phyloP scores from a whole-genome alignment of 441 rosid species.

The Populus trichocarpa region DNA sequence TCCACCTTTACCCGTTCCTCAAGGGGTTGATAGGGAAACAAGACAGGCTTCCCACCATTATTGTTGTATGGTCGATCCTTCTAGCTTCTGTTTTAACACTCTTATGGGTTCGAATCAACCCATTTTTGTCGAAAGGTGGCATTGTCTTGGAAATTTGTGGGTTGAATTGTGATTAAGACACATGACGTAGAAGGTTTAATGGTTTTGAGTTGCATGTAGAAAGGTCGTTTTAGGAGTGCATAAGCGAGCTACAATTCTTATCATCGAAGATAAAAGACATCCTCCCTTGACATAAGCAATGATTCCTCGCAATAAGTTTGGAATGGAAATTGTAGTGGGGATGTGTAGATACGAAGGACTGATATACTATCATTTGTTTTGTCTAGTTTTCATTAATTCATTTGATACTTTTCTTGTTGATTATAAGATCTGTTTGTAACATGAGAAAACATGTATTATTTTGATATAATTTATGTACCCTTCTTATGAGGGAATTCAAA shows the following conservation, averaged over 20 bases:
- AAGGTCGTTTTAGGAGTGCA: conserved; percentile 10
- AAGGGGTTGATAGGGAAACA: conserved; percentile 88
- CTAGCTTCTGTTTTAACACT: conserved; percentile 81
- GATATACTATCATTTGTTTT: conserved; percentile 14
- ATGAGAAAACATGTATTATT: conserved; percentile 10
- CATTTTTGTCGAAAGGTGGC: conserved; percentile 64
- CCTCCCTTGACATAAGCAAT: background rate
- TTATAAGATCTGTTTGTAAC: conserved; percentile 16
- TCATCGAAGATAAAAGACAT: conserved; percentile 15
- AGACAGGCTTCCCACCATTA: conserved; percentile 79
- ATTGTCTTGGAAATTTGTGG: conserved; percentile 76
- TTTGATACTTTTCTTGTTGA: conserved; percentile 18
- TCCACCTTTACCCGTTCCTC: conserved; percentile 95
- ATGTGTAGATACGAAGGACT: conserved; percentile 32
- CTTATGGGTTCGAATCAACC: conserved; percentile 87
- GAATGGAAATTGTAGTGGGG: conserved; percentile 11
- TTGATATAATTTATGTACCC: conserved; percentile 10
- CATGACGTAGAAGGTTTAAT: conserved; percentile 16
- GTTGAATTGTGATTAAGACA: conserved; percentile 57
- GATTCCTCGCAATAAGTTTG: conserved; percentile 20
- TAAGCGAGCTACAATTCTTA: conserved; percentile 2
- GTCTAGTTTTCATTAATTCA: conserved; percentile 23
- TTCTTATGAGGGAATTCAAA: conserved; percentile 1
- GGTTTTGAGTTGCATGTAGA: conserved; percentile 21
- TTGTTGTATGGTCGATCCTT: conserved; percentile 88